A percentile compares a stretch with the other conserved stretches of the same genome.
These are phyloP conservation scores for Mortierella alpina DNA, from an alignment of 192 early-diverging fungal genomes.

Conservation along the genomic window DNA sequence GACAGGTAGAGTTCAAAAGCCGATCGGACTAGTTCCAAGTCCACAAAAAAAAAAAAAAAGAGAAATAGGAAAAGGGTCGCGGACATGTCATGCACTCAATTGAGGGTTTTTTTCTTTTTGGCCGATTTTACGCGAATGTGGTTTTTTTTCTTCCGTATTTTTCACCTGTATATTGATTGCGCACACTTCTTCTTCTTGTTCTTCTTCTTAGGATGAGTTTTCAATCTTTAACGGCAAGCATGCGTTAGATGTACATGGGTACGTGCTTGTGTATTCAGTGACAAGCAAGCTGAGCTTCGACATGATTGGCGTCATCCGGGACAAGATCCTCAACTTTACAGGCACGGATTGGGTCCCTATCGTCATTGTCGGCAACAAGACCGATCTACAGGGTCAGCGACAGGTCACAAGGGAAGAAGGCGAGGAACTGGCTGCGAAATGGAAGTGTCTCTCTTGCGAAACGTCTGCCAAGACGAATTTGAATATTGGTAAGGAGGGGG, in stretches of 20 bases:
- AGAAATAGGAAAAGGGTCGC: too few relatives aligned
- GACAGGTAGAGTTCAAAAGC: conserved; percentile 73
- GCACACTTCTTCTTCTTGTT: background rate
- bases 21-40: background rate
- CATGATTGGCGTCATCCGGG: conserved; percentile 87
- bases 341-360: conserved; percentile 91
- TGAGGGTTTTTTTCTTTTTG: background rate
- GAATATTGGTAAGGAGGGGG: conserved; percentile 77
- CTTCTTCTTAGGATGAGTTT: conserved; percentile 80
- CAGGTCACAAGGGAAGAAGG: conserved; percentile 84
- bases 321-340: conserved; percentile 93
- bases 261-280: conserved; percentile 94
- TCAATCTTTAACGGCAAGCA: conserved; percentile 92
- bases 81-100: background rate
- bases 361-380: conserved; percentile 94
- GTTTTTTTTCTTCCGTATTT: background rate
- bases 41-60: too few relatives aligned
- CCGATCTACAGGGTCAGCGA: conserved; percentile 81
- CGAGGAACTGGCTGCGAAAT: conserved; percentile 77
- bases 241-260: conserved; percentile 92
- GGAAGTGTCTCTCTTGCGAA: conserved; percentile 92
- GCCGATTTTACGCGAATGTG: background rate
- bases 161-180: background rate
- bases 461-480: conserved; percentile 91
- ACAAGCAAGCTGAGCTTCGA: conserved; percentile 87